A percentile compares a stretch with the other conserved stretches of the same genome.
Conservation (phyloP, 495 filamentous ascomycete genomes). For the Penicillium samsonianum region DNA sequence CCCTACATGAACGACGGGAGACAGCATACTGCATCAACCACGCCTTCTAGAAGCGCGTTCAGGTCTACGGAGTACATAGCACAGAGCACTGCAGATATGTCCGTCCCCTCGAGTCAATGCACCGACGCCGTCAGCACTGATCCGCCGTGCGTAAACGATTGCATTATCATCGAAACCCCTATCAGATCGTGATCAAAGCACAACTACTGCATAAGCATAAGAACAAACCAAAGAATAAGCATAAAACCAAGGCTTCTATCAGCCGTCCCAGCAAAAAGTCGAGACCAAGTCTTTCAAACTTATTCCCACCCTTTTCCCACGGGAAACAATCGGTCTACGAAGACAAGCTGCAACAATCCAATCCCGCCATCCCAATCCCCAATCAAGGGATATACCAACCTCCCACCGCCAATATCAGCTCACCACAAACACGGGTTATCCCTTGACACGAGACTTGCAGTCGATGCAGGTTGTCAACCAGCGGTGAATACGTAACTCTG, state of each 20-base stretch:
- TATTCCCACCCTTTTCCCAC: slow-evolving; percentile 4
- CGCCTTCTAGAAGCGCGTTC: slow-evolving; percentile 13
- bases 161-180: slow-evolving; percentile 15
- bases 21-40: slow-evolving; percentile 14
- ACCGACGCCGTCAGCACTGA: slow-evolving; percentile 19
- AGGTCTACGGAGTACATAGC: slow-evolving; percentile 8
- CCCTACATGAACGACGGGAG: slow-evolving; percentile 14
- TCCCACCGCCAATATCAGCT: slow-evolving; percentile 7
- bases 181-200: not conserved
- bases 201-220: slow-evolving; percentile 3
- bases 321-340: slow-evolving; percentile 21
- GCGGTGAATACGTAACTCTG: slow-evolving; percentile 7
- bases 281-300: not conserved
- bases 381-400: slow-evolving; percentile 18
- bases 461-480: slow-evolving; percentile 2
- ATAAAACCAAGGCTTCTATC: not conserved
- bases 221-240: not conserved
- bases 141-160: slow-evolving; percentile 25
- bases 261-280: not conserved
- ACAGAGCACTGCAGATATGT: slow-evolving; percentile 16
- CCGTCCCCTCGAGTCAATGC: slow-evolving; percentile 9
- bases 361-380: slow-evolving; percentile 1
- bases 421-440: slow-evolving; percentile 1
- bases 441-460: slow-evolving; percentile 4
- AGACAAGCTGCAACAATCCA: not conserved